Conservation (phyloP, 352 stramenopile species). For the Pythium dissotocum region DNA sequence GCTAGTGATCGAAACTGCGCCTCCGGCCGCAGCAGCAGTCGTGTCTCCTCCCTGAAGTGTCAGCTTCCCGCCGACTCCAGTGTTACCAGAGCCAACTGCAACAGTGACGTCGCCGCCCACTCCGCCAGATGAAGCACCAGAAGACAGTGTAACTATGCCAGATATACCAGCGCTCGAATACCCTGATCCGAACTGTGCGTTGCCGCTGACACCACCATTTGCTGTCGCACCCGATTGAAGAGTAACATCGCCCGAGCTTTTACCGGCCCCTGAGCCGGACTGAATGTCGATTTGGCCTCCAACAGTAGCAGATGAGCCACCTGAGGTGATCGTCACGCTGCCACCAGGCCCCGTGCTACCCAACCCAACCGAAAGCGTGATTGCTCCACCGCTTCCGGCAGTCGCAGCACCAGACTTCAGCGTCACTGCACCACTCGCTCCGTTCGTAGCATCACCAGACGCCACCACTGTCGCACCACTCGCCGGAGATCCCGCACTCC, state of each 20-base stretch:
- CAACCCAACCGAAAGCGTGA: slow-evolving; percentile 23
- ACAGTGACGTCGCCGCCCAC: slow-evolving; percentile 48
- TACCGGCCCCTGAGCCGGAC: slow-evolving; percentile 37
- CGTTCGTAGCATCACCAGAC: slow-evolving; percentile 20
- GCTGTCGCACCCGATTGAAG: slow-evolving; percentile 36
- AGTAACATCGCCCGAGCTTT: slow-evolving; percentile 47
- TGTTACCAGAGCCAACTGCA: slow-evolving; percentile 42
- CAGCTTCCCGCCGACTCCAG: slow-evolving; percentile 29
- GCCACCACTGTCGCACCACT: slow-evolving; percentile 16
- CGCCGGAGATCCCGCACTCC: slow-evolving; percentile 10
- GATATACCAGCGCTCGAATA: slow-evolving; percentile 47
- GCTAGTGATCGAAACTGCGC: slow-evolving; percentile 17
- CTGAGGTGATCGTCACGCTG: slow-evolving; percentile 38
- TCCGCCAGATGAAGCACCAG: slow-evolving; percentile 43
- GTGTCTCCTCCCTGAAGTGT: slow-evolving; percentile 21
- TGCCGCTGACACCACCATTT: slow-evolving; percentile 50
- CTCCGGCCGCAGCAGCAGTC: slow-evolving; percentile 20
- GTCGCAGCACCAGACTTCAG: slow-evolving; percentile 22
- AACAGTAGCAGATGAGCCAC: slow-evolving; percentile 35
- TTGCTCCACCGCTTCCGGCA: slow-evolving; percentile 19
- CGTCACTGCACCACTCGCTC: slow-evolving; percentile 19
- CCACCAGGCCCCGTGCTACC: slow-evolving; percentile 35
- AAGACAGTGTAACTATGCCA: slow-evolving; percentile 45
- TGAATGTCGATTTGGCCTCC: slow-evolving; percentile 40
- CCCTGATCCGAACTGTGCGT: slow-evolving; percentile 41